Evolutionary conservation across 176 grass and related monocot genomes (phyloP), one percentile per base, ranked within the genome.

Genomic region (Raddia guianensis): DNA sequence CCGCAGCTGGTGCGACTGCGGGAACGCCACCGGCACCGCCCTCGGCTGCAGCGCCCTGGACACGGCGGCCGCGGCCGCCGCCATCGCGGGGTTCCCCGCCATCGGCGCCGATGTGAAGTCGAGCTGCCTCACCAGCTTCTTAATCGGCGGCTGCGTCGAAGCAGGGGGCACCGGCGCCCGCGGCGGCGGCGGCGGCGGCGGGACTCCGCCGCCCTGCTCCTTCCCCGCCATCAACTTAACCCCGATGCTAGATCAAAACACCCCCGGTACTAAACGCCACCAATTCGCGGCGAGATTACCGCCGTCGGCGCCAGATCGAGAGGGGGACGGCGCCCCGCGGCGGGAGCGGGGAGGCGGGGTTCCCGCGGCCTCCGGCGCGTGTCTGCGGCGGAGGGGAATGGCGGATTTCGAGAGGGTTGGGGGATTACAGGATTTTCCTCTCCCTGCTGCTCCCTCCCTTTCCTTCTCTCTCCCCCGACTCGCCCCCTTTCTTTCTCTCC

Each of bases 71-170:
- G 90, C 84, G 1, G 92, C 68, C 2, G 89, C 86, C 51, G 84
- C 90, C 88, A 83, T 79, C 43, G 88, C 90, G 11, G 93, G 88
- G 74, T 92, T 95, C 27, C 90, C 87, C 49, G 83, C 48, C 46
- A 75, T 67, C 50, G 79, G 79, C 35, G 90, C 82, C 43, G 95
- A 87, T 58, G 67, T 93, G 77, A 99, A 99, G 88, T 99, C 90
- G 8, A 99, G 92, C 83, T 95, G 96, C 50, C 96, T 86, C 32
- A 88, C 90, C 2, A 93, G 87, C 83, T 93, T 97, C 64, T 91
- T 99, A 9, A 90, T 79, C 51, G 90, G 80, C 71, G 86, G 84
- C 19, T 86, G 84, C 55, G 78, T 67, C 69, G 90, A 86, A 15
- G 57, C 73, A 16, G 84, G 11, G 77, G 87, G 79, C 85, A 63